phyloP scores from a whole-genome alignment of 805 yeast genomes.

The Ogataea trehalophila region DNA sequence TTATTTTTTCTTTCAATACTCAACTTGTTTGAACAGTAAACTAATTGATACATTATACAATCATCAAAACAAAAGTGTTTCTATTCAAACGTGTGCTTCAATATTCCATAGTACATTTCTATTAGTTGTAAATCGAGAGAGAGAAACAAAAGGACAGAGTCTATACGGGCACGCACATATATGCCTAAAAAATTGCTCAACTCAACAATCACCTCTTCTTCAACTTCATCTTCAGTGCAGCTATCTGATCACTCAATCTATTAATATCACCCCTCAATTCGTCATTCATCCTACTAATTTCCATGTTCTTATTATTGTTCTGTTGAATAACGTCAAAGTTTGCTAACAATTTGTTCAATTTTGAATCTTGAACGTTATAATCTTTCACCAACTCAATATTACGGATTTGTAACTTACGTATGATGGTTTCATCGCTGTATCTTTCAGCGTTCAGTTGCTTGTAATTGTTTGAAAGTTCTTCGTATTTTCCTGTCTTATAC shows the following conservation, averaged over 20 bases:
- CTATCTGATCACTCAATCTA: constrained; percentile 19
- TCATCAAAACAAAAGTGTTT: no score
- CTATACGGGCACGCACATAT: no score
- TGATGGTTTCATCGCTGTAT: constrained; percentile 21
- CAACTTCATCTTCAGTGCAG: constrained; percentile 8
- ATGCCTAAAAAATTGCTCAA: no score
- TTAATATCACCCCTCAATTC: constrained; percentile 23
- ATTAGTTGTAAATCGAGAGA: no score
- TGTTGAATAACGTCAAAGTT: constrained; percentile 30
- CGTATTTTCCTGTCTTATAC: constrained; percentile 17
- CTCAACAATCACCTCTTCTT: neutral
- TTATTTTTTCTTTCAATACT: no score
- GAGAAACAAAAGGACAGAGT: no score
- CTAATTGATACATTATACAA: no score
- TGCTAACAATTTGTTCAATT: constrained; percentile 20
- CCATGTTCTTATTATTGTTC: constrained; percentile 28
- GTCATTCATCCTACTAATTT: constrained; percentile 26
- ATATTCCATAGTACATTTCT: no score
- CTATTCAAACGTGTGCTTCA: no score
- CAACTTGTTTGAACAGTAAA: no score
- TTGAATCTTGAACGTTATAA: constrained; percentile 8
- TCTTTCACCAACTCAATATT: constrained; percentile 18
- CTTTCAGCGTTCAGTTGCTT: constrained; percentile 31
- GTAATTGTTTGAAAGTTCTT: constrained; percentile 28
- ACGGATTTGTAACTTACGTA: constrained; percentile 15